phyloP scores from a whole-genome alignment of 2,329 filamentous ascomycete genomes.

The Colletotrichum sp. region DNA sequence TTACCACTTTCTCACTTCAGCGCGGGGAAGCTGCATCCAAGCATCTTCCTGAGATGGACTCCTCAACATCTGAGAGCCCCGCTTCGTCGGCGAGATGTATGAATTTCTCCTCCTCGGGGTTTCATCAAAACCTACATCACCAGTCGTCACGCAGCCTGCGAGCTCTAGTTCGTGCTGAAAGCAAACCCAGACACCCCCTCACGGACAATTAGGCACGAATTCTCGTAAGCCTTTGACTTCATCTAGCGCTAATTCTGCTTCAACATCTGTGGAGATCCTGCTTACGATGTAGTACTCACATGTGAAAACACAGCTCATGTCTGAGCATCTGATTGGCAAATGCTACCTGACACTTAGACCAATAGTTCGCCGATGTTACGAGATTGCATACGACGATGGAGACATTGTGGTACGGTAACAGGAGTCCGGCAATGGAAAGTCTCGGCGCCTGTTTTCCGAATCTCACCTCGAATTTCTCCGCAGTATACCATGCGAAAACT shows the following conservation, averaged over 20 bases:
- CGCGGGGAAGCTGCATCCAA: not conserved
- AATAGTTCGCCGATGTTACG: not conserved
- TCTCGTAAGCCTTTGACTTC: slow-evolving; percentile 9
- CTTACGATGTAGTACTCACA: not conserved
- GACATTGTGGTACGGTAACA: not conserved
- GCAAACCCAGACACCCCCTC: slow-evolving; percentile 4
- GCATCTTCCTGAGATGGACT: slow-evolving; percentile 2
- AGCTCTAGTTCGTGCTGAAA: not conserved
- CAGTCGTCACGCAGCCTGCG: not conserved
- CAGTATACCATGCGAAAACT: slow-evolving; percentile 1
- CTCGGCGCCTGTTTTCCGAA: not conserved
- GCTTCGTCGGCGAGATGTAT: not conserved
- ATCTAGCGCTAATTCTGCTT: slow-evolving; percentile 6
- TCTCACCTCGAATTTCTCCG: not conserved
- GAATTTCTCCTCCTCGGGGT: not conserved
- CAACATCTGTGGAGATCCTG: not conserved
- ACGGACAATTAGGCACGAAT: slow-evolving; percentile 1
- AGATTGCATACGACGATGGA: not conserved
- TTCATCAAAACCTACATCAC: slow-evolving; percentile 13
- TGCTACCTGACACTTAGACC: not conserved
- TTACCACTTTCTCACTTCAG: not conserved
- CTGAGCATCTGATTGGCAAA: not conserved
- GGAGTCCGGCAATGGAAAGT: not conserved
- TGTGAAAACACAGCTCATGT: not conserved
- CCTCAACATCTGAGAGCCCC: slow-evolving; percentile 9